Evolutionary conservation across 768 basidiomycete genomes (phyloP), one percentile per base, ranked within the genome.

Genomic region (Tulasnella sp.): DNA sequence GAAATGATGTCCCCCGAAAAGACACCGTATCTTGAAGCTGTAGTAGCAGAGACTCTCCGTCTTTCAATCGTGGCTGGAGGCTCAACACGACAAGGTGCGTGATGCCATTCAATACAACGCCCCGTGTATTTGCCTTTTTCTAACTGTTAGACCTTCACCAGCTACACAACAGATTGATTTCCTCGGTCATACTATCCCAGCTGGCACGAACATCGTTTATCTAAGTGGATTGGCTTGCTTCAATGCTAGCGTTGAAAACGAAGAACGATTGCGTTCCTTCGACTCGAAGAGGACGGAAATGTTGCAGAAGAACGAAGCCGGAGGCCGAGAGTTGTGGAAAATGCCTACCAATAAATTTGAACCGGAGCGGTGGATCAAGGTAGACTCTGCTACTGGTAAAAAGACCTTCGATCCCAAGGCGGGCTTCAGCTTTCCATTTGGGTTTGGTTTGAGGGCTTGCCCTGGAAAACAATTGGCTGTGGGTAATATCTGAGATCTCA

Each of bases 11-110:
- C 46, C 10, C 37, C 46, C 29, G 74, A 75, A 10, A 75, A 51
- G 26, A 39, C 35, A 26, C 74, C 74, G 2, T 75, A 75, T 55
- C 32, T 75, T 13, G 74, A 75, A 75, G 74, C 74, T 32, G 74
- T 75, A 2, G 44, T 75, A 26, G 46, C 44, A 7, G 74, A 75
- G 29, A 75, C 39, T 7, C 55, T 75, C 6, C 74, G 74, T 13
- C 26, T 48, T 35, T 20, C 44, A 1, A 20, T 42, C 15, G 44
- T 75, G 26, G 42, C 26, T 10, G 74, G 37, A 5, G 74, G 42
- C 11, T 40, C 55, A 18, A 26, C 55, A 4, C 13, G 35, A 23
- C 26, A 11, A 55, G 35, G 74, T 55, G n/a, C 13, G 71, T 72
- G 37, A n/a, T 15, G 23, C 32, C 32, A 39, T 46, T 5, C 18